phyloP scores from a whole-genome alignment of 2,329 filamentous ascomycete species.

The Verticillium nubilum region DNA sequence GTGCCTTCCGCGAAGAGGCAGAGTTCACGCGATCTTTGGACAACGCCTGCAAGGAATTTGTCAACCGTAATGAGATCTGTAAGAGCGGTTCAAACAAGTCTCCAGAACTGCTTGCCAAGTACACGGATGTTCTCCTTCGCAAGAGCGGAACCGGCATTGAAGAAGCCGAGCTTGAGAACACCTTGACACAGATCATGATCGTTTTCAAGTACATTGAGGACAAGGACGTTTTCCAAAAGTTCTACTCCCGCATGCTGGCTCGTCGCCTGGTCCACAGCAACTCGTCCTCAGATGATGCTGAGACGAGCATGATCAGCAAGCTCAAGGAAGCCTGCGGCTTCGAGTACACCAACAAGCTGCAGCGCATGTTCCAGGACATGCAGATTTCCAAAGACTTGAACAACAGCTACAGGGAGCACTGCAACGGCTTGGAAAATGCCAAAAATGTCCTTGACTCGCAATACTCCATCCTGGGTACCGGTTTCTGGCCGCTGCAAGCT shows the following conservation, averaged over 20 bases:
- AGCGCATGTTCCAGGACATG: slow-evolving; percentile 99
- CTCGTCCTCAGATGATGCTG: slow-evolving; percentile 93
- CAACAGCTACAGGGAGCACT: slow-evolving; percentile 75
- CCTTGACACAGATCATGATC: slow-evolving; percentile 91
- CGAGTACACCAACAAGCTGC: slow-evolving; percentile 98
- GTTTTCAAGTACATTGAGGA: slow-evolving; percentile 99
- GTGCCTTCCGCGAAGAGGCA: slow-evolving; percentile 89
- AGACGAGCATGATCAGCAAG: slow-evolving; percentile 99
- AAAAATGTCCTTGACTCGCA: slow-evolving; percentile 76
- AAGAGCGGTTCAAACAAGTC: slow-evolving; percentile 90
- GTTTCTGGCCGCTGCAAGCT: slow-evolving; percentile 91
- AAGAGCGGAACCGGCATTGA: slow-evolving; percentile 91
- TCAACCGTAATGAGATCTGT: slow-evolving; percentile 96
- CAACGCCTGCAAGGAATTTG: slow-evolving; percentile 95
- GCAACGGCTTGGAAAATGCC: slow-evolving; percentile 56
- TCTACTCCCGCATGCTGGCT: slow-evolving; percentile 94
- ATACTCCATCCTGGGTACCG: slow-evolving; percentile 90
- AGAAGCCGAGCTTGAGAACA: slow-evolving; percentile 86
- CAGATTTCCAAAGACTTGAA: slow-evolving; percentile 98
- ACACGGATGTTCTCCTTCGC: slow-evolving; percentile 86
- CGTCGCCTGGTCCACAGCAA: slow-evolving; percentile 91
- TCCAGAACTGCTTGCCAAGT: slow-evolving; percentile 90
- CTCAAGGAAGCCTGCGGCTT: slow-evolving; percentile 98
- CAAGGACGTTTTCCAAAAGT: slow-evolving; percentile 99
- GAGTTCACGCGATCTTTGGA: slow-evolving; percentile 95